Evolutionary conservation across 148 eudicot genomes (phyloP).

Genomic region (Oxyria digyna): DNA sequence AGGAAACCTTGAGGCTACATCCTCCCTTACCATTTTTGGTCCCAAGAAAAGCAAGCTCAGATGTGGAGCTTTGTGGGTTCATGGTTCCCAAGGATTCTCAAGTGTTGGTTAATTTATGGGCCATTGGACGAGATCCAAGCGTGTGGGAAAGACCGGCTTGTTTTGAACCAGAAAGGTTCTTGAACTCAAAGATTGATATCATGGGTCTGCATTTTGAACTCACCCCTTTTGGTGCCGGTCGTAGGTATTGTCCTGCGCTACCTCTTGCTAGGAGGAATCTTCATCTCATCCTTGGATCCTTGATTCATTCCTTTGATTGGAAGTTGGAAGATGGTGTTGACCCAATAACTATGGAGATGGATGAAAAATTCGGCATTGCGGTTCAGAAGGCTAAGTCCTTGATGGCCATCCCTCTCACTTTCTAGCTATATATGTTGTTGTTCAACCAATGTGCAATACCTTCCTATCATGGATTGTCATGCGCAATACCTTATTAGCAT

Average conservation of each 20-base stretch:
- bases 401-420: slow-evolving; percentile 10
- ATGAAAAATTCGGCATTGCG: no score
- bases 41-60: slow-evolving; percentile 17
- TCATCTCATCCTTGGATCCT: no score
- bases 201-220: slow-evolving; percentile 11
- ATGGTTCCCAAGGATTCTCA: slow-evolving; percentile 26
- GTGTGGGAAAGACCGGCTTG: slow-evolving; percentile 17
- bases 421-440: no score
- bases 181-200: slow-evolving; percentile 19
- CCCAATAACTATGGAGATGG: no score
- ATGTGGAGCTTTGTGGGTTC: slow-evolving; percentile 8
- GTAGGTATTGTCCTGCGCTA: slow-evolving; percentile 23
- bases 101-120: slow-evolving; percentile 28
- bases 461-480: no score
- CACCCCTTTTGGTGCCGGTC: neutral
- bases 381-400: slow-evolving; percentile 16
- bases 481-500: no score
- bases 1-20: slow-evolving; percentile 25
- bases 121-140: slow-evolving; percentile 25
- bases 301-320: no score
- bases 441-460: no score
- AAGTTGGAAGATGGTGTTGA: no score
- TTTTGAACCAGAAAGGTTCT: slow-evolving; percentile 27
- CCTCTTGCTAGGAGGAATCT: slow-evolving; percentile 18
- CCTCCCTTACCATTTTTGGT: slow-evolving; percentile 24